phyloP scores from a whole-genome alignment of 805 yeast genomes.

The Wickerhamiella alocasiicola region DNA sequence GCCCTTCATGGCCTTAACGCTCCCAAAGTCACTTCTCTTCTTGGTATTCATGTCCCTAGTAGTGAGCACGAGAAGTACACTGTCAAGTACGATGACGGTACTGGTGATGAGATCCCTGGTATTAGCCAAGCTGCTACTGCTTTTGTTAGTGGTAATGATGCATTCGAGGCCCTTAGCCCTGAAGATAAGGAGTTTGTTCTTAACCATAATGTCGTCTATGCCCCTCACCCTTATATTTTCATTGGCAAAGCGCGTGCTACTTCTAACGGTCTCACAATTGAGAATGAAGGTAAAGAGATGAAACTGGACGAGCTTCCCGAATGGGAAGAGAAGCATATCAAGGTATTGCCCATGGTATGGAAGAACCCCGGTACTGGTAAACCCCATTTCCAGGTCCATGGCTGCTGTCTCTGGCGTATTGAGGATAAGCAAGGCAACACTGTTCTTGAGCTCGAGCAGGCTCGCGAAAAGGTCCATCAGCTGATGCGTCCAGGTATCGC shows the following conservation, averaged over 20 bases:
- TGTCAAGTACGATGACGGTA: conserved; percentile 58
- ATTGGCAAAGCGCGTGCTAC: conserved; percentile 74
- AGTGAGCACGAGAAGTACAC: conserved; percentile 36
- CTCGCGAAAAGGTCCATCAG: conserved; percentile 57
- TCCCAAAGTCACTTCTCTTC: conserved; percentile 71
- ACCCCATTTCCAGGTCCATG: conserved; percentile 78
- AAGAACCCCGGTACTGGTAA: conserved; percentile 77
- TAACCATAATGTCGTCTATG: conserved; percentile 70
- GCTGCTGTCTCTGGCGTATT: conserved; percentile 68
- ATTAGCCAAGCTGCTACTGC: conserved; percentile 69
- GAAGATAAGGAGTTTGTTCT: conserved; percentile 67
- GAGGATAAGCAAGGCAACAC: conserved; percentile 44
- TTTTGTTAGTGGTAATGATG: conserved; percentile 72
- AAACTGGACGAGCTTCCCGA: conserved; percentile 57
- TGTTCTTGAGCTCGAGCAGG: conserved; percentile 48
- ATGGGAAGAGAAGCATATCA: conserved; percentile 72
- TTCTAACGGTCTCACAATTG: conserved; percentile 78
- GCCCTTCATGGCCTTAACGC: conserved; percentile 80
- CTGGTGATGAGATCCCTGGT: conserved; percentile 44
- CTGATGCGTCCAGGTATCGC: conserved; percentile 78
- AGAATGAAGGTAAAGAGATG: conserved; percentile 61
- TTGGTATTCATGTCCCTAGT: conserved; percentile 73
- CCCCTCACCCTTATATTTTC: conserved; percentile 85
- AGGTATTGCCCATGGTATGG: conserved; percentile 79
- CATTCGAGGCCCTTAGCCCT: conserved; percentile 51